These are phyloP conservation scores for Groenewaldozyma tartarivorans DNA, from an alignment of 805 yeast genomes.

Conservation along the genomic window DNA sequence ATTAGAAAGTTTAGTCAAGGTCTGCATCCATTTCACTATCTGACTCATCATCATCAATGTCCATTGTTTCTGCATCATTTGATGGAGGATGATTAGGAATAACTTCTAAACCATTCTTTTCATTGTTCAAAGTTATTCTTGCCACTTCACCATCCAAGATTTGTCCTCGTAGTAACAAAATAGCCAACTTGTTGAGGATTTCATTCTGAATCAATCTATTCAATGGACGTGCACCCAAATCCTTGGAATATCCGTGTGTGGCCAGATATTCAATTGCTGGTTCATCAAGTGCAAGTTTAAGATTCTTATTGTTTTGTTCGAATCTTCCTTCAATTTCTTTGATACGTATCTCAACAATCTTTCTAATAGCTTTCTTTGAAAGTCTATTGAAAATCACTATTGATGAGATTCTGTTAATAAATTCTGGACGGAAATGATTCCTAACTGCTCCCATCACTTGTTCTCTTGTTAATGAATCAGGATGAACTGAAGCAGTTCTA, in stretches of 20 bases:
- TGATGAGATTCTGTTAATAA: constrained; percentile 89
- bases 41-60: constrained; percentile 20
- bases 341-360: constrained; percentile 81
- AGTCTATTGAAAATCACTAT: constrained; percentile 89
- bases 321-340: constrained; percentile 80
- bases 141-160: constrained; percentile 82
- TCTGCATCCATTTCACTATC: constrained; percentile 3
- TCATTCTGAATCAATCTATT: constrained; percentile 79
- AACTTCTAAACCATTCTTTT: constrained; percentile 62
- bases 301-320: constrained; percentile 69
- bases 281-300: constrained; percentile 62
- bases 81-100: constrained; percentile 77
- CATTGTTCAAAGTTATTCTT: constrained; percentile 41
- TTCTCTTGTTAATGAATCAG: constrained; percentile 60
- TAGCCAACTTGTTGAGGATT: constrained; percentile 78
- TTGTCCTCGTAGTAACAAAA: constrained; percentile 80
- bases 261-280: constrained; percentile 77
- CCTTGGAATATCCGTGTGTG: constrained; percentile 79
- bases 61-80: constrained; percentile 35
- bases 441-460: constrained; percentile 77
- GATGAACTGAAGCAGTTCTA: constrained; percentile 46
- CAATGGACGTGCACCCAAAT: constrained; percentile 95
- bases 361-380: constrained; percentile 82
- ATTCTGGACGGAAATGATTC: constrained; percentile 93
- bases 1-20: constrained; percentile 3